These are phyloP conservation scores for Hemisphaericaspora xylanilytica DNA, from an alignment of 1,139 yeast species.

Conservation along the genomic window DNA sequence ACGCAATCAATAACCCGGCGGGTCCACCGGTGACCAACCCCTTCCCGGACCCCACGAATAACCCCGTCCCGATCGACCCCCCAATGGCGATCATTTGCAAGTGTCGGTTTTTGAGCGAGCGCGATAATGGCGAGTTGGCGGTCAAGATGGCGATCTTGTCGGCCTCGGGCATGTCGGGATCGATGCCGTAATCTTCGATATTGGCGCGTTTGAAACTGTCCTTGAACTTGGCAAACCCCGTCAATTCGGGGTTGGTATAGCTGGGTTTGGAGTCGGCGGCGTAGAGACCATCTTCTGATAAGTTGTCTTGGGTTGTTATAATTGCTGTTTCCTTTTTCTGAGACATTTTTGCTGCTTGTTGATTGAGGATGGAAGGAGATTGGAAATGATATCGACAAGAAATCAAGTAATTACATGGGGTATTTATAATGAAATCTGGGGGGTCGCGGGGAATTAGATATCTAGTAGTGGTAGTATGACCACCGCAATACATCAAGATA, in stretches of 20 bases:
- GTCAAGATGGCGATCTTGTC: slow-evolving; percentile 68
- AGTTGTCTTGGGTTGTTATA: not conserved
- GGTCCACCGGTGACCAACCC: slow-evolving; percentile 68
- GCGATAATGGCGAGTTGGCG: slow-evolving; percentile 67
- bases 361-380: no score
- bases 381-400: no score
- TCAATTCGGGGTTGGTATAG: slow-evolving; percentile 17
- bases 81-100: slow-evolving; percentile 86
- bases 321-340: not conserved
- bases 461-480: no score
- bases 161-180: slow-evolving; percentile 62
- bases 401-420: no score
- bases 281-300: not conserved
- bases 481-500: no score
- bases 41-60: slow-evolving; percentile 65
- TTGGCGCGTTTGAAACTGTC: slow-evolving; percentile 61
- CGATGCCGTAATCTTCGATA: slow-evolving; percentile 51
- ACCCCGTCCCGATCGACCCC: slow-evolving; percentile 83
- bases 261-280: not conserved
- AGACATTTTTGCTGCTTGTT: not conserved
- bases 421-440: no score
- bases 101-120: slow-evolving; percentile 62
- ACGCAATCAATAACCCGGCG: slow-evolving; percentile 68
- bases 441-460: no score
- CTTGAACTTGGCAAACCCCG: slow-evolving; percentile 41